phyloP scores from a whole-genome alignment of 768 basidiomycete species.

The Erythrobasidium yunnanense region DNA sequence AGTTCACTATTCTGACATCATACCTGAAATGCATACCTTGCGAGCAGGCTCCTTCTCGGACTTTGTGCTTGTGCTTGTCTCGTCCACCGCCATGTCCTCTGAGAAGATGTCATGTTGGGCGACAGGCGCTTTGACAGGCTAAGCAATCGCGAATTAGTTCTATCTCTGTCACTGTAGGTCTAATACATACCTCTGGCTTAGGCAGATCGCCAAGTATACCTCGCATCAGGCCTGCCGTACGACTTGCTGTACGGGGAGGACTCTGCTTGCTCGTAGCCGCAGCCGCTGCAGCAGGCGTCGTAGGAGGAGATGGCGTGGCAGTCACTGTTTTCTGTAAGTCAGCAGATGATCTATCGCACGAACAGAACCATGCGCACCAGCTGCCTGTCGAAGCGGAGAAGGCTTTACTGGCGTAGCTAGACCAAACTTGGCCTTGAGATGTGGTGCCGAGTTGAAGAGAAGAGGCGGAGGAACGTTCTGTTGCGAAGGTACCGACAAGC shows the following conservation, averaged over 20 bases:
- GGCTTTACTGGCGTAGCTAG: constrained; percentile 5
- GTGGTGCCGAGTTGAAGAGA: neutral
- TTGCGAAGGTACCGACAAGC: neutral
- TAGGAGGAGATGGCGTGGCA: constrained; percentile 1
- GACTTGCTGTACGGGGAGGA: constrained; percentile 9
- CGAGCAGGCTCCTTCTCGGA: neutral
- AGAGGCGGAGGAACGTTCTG: neutral
- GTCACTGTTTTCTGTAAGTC: neutral
- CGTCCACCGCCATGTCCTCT: too few relatives aligned
- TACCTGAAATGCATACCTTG: too few relatives aligned
- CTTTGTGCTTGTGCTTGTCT: neutral
- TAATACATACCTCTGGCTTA: neutral
- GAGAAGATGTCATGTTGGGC: too few relatives aligned
- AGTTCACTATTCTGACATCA: neutral
- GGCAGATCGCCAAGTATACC: constrained; percentile 10
- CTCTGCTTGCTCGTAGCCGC: neutral
- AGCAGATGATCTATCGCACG: neutral
- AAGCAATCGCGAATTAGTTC: too few relatives aligned
- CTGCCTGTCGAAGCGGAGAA: constrained; percentile 2
- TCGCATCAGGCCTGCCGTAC: constrained; percentile 9
- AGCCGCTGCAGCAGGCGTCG: neutral
- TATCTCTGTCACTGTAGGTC: neutral
- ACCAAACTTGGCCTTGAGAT: constrained; percentile 6
- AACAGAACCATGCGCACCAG: neutral
- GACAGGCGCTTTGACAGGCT: too few relatives aligned